These are phyloP conservation scores for Tuber umbilicatum DNA, from an alignment of 495 filamentous ascomycete genomes.

Conservation along the genomic window DNA sequence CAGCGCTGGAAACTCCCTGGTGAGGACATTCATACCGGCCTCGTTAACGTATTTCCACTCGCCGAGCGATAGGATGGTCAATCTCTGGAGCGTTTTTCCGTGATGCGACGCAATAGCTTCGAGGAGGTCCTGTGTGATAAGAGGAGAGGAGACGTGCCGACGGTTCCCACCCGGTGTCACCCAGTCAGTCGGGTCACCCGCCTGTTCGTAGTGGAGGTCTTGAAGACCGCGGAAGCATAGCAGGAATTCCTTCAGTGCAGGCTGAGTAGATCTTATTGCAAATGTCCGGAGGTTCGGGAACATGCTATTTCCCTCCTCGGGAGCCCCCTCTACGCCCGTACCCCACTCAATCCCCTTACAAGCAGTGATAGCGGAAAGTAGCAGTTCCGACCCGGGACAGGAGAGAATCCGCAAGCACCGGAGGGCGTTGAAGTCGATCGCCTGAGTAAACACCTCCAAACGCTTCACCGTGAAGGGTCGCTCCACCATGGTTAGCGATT, in stretches of 20 bases:
- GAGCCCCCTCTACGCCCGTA: neutral
- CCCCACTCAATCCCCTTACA: neutral
- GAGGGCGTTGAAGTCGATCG: constrained; percentile 16
- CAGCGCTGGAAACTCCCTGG: neutral
- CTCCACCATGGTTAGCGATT: constrained; percentile 8
- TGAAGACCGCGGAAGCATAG: constrained; percentile 1
- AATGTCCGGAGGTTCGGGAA: neutral
- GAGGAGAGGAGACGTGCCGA: constrained; percentile 7
- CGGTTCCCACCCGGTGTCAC: constrained; percentile 10
- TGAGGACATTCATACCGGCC: neutral
- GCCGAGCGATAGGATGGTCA: neutral
- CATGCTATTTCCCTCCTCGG: neutral
- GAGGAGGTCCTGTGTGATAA: neutral
- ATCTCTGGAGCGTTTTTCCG: neutral
- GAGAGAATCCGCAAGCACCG: constrained; percentile 1
- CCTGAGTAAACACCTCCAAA: neutral
- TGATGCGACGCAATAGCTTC: constrained; percentile 13
- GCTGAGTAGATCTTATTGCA: constrained; percentile 3
- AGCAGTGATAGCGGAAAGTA: neutral
- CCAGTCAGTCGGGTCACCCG: constrained; percentile 14
- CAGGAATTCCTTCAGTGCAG: neutral
- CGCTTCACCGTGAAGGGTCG: constrained; percentile 7
- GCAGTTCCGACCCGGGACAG: constrained; percentile 1
- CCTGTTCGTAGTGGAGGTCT: constrained; percentile 7
- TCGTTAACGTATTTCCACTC: neutral